A percentile compares a stretch with the other conserved stretches of the same genome.
Evolutionary conservation across 768 basidiomycete genomes (phyloP).

Genomic region (Amanita inopinata): DNA sequence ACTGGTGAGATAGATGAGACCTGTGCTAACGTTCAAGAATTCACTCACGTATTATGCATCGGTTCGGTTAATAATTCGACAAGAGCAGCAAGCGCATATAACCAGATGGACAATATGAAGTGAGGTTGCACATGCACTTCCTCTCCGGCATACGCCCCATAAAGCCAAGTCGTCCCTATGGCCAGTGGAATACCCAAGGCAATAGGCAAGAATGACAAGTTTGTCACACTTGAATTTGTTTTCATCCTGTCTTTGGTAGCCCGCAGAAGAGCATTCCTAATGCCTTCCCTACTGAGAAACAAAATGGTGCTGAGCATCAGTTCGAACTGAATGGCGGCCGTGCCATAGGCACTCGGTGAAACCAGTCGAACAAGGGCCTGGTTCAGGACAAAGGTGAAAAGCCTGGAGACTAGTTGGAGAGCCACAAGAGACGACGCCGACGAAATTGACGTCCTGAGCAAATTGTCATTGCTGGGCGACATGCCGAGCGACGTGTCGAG

Average conservation of each 20-base stretch:
- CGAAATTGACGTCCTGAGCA: slow-evolving; percentile 28
- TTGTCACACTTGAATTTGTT: slow-evolving; percentile 18
- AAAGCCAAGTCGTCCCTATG: slow-evolving; percentile 38
- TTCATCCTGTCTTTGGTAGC: slow-evolving; percentile 18
- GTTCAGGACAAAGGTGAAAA: slow-evolving; percentile 84
- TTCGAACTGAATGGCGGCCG: slow-evolving; percentile 91
- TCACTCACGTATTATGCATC: slow-evolving; percentile 57
- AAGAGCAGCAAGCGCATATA: slow-evolving; percentile 70
- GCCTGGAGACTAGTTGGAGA: slow-evolving; percentile 76
- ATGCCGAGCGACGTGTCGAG: slow-evolving; percentile 1
- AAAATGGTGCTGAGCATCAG: slow-evolving; percentile 82
- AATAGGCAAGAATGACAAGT: slow-evolving; percentile 58
- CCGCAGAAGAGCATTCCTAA: slow-evolving; percentile 80
- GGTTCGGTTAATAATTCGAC: slow-evolving; percentile 80
- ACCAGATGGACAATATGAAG: slow-evolving; percentile 49
- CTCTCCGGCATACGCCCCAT: slow-evolving; percentile 40
- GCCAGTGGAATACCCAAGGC: slow-evolving; percentile 62
- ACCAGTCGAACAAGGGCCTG: slow-evolving; percentile 78
- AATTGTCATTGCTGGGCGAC: slow-evolving; percentile 11
- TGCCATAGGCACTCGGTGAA: slow-evolving; percentile 80
- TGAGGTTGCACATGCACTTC: slow-evolving; percentile 52
- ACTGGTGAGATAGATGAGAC: slow-evolving; percentile 22
- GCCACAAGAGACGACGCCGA: slow-evolving; percentile 63
- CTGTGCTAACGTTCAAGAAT: slow-evolving; percentile 2
- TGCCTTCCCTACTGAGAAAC: slow-evolving; percentile 89